Conservation (phyloP, 2,329 filamentous ascomycete genomes). For the Aspergillus fischeri region DNA sequence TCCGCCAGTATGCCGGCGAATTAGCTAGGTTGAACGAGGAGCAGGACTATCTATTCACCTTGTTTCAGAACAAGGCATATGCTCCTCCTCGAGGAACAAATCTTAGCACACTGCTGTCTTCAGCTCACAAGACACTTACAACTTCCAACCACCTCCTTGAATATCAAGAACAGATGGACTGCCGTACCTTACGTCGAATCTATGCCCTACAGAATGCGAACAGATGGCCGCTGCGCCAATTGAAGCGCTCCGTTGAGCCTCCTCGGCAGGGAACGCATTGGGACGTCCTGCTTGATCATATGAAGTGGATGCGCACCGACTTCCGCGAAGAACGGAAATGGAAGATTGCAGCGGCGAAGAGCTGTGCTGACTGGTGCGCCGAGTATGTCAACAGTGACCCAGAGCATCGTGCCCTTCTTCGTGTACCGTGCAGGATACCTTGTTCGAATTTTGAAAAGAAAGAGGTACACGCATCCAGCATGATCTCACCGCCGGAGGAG, state of each 20-base stretch:
- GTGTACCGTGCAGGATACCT: conserved; percentile 52
- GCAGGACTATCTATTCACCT: conserved; percentile 59
- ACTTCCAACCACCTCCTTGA: conserved; percentile 80
- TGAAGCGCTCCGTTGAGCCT: conserved; percentile 79
- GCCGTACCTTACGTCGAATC: conserved; percentile 77
- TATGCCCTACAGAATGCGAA: conserved; percentile 88
- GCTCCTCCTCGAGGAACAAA: conserved; percentile 51
- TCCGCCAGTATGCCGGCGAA: conserved; percentile 45
- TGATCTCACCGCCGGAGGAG: conserved; percentile 32
- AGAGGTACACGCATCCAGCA: conserved; percentile 23
- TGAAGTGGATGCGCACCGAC: conserved; percentile 98
- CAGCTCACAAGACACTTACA: conserved; percentile 83
- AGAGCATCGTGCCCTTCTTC: conserved; percentile 63
- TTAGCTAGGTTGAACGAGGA: conserved; percentile 43
- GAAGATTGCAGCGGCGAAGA: conserved; percentile 78
- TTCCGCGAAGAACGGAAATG: conserved; percentile 92
- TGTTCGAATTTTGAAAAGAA: conserved; percentile 22
- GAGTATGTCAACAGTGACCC: conserved; percentile 68
- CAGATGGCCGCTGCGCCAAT: conserved; percentile 87
- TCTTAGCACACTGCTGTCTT: conserved; percentile 69
- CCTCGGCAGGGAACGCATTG: conserved; percentile 71
- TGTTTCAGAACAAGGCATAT: conserved; percentile 59
- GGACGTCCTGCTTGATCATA: conserved; percentile 83
- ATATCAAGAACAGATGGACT: conserved; percentile 81
- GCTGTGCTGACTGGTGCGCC: conserved; percentile 75